Evolutionary conservation across 371 early-diverging fungal species (phyloP).

Genomic region (Syncephalastrum contaminatum): DNA sequence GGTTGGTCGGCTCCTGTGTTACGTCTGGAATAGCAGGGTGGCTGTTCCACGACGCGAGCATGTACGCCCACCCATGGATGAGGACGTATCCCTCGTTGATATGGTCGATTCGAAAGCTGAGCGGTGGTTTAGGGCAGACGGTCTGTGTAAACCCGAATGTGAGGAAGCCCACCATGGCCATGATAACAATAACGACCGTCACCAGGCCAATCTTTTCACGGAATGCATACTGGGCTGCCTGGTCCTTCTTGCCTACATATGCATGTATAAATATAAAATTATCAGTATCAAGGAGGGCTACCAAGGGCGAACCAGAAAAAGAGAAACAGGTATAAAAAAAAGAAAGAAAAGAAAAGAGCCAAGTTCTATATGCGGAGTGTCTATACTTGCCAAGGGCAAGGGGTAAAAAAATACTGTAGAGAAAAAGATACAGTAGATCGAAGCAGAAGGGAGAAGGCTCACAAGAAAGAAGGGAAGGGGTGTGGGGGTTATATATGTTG

Average conservation of each 20-base stretch:
- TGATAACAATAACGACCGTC: constrained; percentile 66
- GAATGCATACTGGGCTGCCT: constrained; percentile 75
- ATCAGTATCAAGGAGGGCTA: constrained; percentile 2
- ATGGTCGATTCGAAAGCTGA: constrained; percentile 36
- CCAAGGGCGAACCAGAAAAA: constrained; percentile 6
- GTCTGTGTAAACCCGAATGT: constrained; percentile 72
- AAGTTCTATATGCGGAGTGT: no score
- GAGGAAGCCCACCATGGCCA: constrained; percentile 73
- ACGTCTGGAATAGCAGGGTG: constrained; percentile 53
- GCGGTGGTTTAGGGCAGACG: constrained; percentile 54
- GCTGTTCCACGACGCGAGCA: constrained; percentile 53
- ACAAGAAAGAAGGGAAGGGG: neutral
- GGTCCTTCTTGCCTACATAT: constrained; percentile 46
- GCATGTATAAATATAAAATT: neutral
- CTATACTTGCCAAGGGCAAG: neutral
- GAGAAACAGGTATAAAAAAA: neutral
- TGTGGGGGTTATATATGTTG: neutral
- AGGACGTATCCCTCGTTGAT: constrained; percentile 50
- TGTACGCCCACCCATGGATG: constrained; percentile 61
- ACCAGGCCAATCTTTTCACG: constrained; percentile 84
- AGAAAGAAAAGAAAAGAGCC: neutral
- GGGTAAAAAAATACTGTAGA: constrained; percentile 3
- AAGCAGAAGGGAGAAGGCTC: neutral
- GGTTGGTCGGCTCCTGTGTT: constrained; percentile 40
- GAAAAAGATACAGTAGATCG: neutral